Evolutionary conservation across 2,329 filamentous ascomycete species (phyloP), one percentile per base, ranked within the genome.

Genomic region (Neopestalotiopsis sp.): DNA sequence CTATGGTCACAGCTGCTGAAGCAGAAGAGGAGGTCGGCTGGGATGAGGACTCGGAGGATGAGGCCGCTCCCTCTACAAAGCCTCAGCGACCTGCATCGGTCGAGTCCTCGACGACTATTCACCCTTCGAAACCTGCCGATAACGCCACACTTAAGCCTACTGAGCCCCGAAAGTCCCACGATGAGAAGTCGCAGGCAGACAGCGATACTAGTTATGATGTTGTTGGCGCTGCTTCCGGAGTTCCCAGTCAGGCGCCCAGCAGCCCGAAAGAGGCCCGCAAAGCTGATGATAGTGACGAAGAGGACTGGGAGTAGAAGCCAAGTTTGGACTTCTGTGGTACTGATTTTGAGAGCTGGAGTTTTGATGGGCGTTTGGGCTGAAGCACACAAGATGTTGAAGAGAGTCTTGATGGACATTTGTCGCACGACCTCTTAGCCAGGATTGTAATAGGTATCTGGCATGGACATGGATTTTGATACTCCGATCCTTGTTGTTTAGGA

Each of bases 131-230:
- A 63, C 74, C 74, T 58, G 70, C 79, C 68, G 73, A 76, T 72
- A 71, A 82, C 70, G 76, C 77, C 59, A 77, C 77, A n/a, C 83
- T 89, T 62, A 94, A 94, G 80, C 86, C 90, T 32, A 81, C 83
- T 38, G 89, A 92, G 74, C 84, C 90, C 20, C 91, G 93, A 62
- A 89, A 87, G 76, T 97, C 94, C 32, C 92, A 97, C 76, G 94
- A 97, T 76, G 92, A 94, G 79, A 94, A 95, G 79, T 97, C 93
- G 32, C 93, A 96, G 74, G 90, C 94, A 7, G 96, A 96, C 76
- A 98, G 95, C 78, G 96, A 99, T 75, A 94, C 94, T 20, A 97
- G 94, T 82, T 99, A 99, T 79, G 96, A 99, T 79, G 87, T 99
- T 42, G 94, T 99, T 61, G 92, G 92, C 7, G 91, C 91, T 5